Base-by-base conservation (phyloP, 257 asterid species). In the Lavandula angustifolia region DNA sequence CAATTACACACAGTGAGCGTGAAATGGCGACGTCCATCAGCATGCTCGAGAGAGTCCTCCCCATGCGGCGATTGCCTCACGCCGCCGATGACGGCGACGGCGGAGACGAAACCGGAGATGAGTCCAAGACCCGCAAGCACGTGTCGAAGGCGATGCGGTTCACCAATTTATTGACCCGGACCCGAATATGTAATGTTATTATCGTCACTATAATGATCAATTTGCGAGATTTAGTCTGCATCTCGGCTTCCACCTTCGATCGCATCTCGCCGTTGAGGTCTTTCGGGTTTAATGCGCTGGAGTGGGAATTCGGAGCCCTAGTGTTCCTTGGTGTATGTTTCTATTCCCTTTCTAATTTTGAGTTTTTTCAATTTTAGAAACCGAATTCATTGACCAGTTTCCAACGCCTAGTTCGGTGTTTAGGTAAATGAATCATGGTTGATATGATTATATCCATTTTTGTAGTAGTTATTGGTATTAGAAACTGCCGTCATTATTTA, bases 241-340 rank as follows among this genome's bases (percentile, higher is more conserved):
- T 92, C 70, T 82, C 91, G 53, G 84, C 88, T 13, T 81, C 96
- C 16, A 62, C 86, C 10, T 72, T 95, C 41, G 90, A 82, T 80
- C 88, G 83, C 75, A 60, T 74, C 61, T 85, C 97, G 11, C 89
- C 96, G 40, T 78, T 92, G 69, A 80, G 83, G 57, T 92, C 87
- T 57, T 85, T 89, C 66, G 95, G 97, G 4, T 87, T 85, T 57
- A 92, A 89, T 41, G 89, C 76, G 4, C 78, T 80, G 47, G 96
- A 85, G 51, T 82, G 97, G 17, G 97, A 94, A 73, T 94, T 90
- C 63, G 97, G 95, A 77, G 81, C 90, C 74, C 96, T 94, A 33
- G 99, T 34, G 97, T 94, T 72, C 97, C 97, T 77, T 94, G 95
- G 95, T 94, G 97, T 94, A 86, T 79, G 96, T 65, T 43, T 52